These are phyloP conservation scores for Globisporangium radiosum DNA, from an alignment of 352 stramenopile species.

Conservation along the genomic window DNA sequence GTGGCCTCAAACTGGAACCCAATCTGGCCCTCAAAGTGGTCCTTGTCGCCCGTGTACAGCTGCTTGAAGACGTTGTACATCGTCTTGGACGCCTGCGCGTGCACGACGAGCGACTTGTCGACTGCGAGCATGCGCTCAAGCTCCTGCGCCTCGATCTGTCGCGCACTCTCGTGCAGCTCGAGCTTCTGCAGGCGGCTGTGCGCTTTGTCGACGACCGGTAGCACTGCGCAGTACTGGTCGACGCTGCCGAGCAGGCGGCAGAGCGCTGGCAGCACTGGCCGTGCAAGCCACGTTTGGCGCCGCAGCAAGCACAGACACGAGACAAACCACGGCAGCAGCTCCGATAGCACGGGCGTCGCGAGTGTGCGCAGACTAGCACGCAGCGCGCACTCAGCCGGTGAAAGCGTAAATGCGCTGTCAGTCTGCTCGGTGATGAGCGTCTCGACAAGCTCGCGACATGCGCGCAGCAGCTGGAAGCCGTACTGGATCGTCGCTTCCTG, in stretches of 20 bases:
- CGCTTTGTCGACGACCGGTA: slow-evolving; percentile 50
- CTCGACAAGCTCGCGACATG: slow-evolving; percentile 46
- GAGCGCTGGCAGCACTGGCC: slow-evolving; percentile 57
- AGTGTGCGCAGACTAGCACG: slow-evolving; percentile 33
- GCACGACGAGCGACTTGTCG: slow-evolving; percentile 36
- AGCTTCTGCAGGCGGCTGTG: slow-evolving; percentile 59
- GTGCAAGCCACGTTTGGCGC: slow-evolving; percentile 72
- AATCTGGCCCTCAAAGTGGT: slow-evolving; percentile 87
- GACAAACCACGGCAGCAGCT: slow-evolving; percentile 72
- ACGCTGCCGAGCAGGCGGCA: slow-evolving; percentile 56
- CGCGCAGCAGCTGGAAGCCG: slow-evolving; percentile 54
- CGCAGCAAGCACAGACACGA: slow-evolving; percentile 73
- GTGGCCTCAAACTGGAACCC: slow-evolving; percentile 86
- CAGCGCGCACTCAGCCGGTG: slow-evolving; percentile 14
- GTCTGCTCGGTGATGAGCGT: slow-evolving; percentile 37
- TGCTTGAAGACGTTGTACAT: slow-evolving; percentile 87
- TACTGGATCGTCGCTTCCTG: slow-evolving; percentile 70
- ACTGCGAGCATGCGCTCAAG: slow-evolving; percentile 43
- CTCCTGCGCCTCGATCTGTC: slow-evolving; percentile 59
- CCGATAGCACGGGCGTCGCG: slow-evolving; percentile 48
- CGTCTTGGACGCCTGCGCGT: slow-evolving; percentile 52
- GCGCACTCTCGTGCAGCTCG: slow-evolving; percentile 49
- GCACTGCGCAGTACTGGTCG: slow-evolving; percentile 71
- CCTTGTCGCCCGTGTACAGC: slow-evolving; percentile 84
- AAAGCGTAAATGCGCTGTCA: slow-evolving; percentile 39